These are phyloP conservation scores for Cardamine chenopodiifolia DNA, from an alignment of 345 rosid species.

Conservation along the genomic window DNA sequence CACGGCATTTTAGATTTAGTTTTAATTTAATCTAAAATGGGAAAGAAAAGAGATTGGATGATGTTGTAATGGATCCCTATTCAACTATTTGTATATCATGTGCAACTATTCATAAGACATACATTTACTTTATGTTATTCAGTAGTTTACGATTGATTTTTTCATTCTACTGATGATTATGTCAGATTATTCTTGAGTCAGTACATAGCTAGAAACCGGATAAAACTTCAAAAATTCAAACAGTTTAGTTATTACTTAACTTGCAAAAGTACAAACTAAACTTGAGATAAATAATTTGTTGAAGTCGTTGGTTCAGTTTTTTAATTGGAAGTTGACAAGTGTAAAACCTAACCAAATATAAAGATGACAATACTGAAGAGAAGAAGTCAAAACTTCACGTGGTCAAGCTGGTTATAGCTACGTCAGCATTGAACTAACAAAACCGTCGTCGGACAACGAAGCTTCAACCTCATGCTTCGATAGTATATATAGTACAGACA, in stretches of 20 bases:
- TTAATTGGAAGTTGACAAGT: constrained; percentile 10
- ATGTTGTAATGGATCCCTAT: background rate
- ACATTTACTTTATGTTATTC: too few species aligned
- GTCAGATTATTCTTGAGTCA: background rate
- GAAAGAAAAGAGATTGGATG: background rate
- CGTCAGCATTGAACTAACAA: constrained; percentile 18
- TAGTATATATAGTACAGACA: constrained; percentile 25
- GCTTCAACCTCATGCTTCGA: constrained; percentile 36
- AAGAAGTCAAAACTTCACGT: constrained; percentile 37
- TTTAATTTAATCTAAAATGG: background rate
- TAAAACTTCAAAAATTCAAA: constrained; percentile 9
- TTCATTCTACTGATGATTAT: background rate
- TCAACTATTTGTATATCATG: background rate
- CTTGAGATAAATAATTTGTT: background rate
- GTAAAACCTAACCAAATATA: constrained; percentile 6
- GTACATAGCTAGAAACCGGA: background rate
- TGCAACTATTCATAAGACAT: background rate
- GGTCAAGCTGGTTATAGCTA: constrained; percentile 27
- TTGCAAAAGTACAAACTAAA: constrained; percentile 10
- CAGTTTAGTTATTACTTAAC: background rate
- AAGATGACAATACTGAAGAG: background rate
- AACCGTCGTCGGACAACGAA: constrained; percentile 33
- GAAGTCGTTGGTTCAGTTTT: constrained; percentile 12
- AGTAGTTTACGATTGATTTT: too few species aligned
- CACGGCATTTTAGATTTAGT: background rate